Evolutionary conservation across 176 grass and related monocot genomes (phyloP).

Genomic region (Urochloa ruziziensis): DNA sequence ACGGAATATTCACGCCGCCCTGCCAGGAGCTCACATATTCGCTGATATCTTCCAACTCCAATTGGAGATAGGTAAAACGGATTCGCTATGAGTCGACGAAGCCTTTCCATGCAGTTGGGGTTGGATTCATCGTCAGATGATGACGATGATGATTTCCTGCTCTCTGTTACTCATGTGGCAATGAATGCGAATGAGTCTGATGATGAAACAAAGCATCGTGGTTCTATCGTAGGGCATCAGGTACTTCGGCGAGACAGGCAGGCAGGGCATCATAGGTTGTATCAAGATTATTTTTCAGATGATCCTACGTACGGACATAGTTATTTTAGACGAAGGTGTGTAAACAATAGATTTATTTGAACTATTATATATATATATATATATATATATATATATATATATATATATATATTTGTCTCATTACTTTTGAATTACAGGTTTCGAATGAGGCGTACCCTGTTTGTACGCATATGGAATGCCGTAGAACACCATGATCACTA

Average conservation of each 20-base stretch:
- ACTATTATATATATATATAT: not conserved
- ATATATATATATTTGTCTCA: too few relatives aligned
- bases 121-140: not conserved
- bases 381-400: too few relatives aligned
- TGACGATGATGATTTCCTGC: not conserved
- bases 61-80: too few relatives aligned
- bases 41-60: too few relatives aligned
- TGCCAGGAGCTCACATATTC: too few relatives aligned
- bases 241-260: not conserved
- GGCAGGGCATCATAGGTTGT: not conserved
- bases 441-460: not conserved
- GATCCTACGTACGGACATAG: not conserved
- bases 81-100: not conserved
- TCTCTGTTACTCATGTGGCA: not conserved
- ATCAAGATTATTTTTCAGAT: not conserved
- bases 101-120: not conserved
- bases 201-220: not conserved
- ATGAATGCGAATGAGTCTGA: not conserved
- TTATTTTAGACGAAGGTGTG: not conserved
- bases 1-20: too few relatives aligned
- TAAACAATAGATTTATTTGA: not conserved
- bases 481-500: not conserved
- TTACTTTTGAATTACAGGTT: not conserved
- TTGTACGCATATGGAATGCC: not conserved
- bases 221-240: not conserved